Evolutionary conservation across 768 basidiomycete species (phyloP).

Genomic region (Panellus pusillus): DNA sequence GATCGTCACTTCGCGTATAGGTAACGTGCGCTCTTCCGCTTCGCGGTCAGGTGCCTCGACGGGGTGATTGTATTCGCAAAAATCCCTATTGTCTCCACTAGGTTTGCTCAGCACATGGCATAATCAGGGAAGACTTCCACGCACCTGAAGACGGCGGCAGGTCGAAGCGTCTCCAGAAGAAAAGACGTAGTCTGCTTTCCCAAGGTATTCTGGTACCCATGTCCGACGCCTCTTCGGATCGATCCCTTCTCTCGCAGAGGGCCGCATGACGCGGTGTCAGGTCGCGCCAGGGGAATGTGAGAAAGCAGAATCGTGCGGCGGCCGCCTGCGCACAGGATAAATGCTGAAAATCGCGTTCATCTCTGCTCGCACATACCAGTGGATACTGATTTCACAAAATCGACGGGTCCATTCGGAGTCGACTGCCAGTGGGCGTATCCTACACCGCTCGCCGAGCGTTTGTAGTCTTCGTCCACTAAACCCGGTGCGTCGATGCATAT

Average conservation of each 20-base stretch:
- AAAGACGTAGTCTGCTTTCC: conserved; percentile 79
- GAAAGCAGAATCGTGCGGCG: conserved; percentile 69
- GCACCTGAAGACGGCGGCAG: conserved; percentile 71
- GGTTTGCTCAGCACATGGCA: conserved; percentile 7
- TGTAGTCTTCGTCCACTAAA: conserved; percentile 83
- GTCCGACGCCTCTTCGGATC: conserved; percentile 75
- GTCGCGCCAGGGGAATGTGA: conserved; percentile 83
- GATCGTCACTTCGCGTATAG: conserved; percentile 77
- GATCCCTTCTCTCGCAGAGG: conserved; percentile 69
- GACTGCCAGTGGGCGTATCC: conserved; percentile 60
- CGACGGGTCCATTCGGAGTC: conserved; percentile 52
- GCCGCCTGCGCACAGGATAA: conserved; percentile 25
- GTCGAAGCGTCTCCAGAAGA: conserved; percentile 65
- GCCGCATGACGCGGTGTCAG: conserved; percentile 76
- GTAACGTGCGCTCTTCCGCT: conserved; percentile 21
- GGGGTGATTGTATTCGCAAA: conserved; percentile 73
- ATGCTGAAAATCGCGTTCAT: background rate
- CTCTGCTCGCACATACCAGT: conserved; percentile 35
- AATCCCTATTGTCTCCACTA: conserved; percentile 91
- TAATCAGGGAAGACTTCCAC: conserved; percentile 14
- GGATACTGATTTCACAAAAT: conserved; percentile 53
- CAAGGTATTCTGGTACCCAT: conserved; percentile 80
- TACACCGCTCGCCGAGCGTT: conserved; percentile 48
- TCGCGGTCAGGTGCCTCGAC: conserved; percentile 26
- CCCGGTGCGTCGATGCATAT: conserved; percentile 74